Evolutionary conservation across 176 grass and related monocot genomes (phyloP).

Genomic region (Dendrocalamus sinicus): DNA sequence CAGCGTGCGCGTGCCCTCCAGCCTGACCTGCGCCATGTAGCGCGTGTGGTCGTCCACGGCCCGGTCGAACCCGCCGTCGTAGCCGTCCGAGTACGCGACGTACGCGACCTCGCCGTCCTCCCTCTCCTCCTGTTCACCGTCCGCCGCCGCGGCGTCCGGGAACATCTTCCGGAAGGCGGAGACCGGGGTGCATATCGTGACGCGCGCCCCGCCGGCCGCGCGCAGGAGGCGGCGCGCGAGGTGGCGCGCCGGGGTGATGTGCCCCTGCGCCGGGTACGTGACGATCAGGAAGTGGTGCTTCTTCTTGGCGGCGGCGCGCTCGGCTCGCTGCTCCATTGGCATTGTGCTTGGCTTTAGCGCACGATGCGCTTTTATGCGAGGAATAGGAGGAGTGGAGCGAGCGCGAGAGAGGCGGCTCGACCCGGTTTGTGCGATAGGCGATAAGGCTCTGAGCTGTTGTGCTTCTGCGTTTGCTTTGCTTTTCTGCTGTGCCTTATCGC

Average conservation of each 20-base stretch:
- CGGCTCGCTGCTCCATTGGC: slow-evolving; percentile 22
- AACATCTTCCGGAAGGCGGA: slow-evolving; percentile 67
- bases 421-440: not conserved
- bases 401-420: slow-evolving; percentile 20
- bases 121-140: slow-evolving; percentile 9
- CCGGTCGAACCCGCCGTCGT: slow-evolving; percentile 56
- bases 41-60: slow-evolving; percentile 29
- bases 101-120: slow-evolving; percentile 33
- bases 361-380: not conserved
- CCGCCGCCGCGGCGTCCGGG: slow-evolving; percentile 14
- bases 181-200: slow-evolving; percentile 57
- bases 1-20: slow-evolving; percentile 46
- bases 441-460: not conserved
- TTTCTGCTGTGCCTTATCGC: not conserved
- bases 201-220: slow-evolving; percentile 33
- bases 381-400: not conserved
- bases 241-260: slow-evolving; percentile 72
- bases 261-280: slow-evolving; percentile 62
- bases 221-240: slow-evolving; percentile 53
- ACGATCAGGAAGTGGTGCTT: slow-evolving; percentile 67
- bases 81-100: slow-evolving; percentile 64
- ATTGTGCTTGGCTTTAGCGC: not conserved
- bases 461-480: not conserved
- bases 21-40: slow-evolving; percentile 37
- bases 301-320: not conserved